Percentiles rank a stretch among this genome's conserved stretches.
phyloP scores from a whole-genome alignment of 257 asterid genomes.

The Hygrophila difformis region DNA sequence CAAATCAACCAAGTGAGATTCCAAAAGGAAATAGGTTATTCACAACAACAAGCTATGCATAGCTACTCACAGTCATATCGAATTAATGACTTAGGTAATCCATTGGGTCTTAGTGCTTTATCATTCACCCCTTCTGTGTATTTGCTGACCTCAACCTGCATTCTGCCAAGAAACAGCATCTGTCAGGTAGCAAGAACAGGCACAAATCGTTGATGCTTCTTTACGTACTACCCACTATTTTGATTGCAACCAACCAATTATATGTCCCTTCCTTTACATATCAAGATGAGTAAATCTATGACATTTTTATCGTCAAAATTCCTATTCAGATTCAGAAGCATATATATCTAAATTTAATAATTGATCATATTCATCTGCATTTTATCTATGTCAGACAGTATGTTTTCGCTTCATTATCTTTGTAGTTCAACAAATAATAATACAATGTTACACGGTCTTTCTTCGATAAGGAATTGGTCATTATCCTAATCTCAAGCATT shows the following conservation, averaged over 20 bases:
- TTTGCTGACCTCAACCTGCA: conserved; percentile 99
- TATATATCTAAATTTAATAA: too few species aligned
- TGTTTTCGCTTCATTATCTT: too few species aligned
- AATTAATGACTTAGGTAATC: conserved; percentile 82
- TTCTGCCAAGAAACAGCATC: conserved; percentile 39
- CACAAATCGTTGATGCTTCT: neutral
- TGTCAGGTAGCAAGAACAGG: conserved; percentile 4
- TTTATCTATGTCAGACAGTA: too few species aligned
- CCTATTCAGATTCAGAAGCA: too few species aligned
- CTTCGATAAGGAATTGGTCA: too few species aligned
- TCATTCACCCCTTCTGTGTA: conserved; percentile 88
- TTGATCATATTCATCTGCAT: too few species aligned
- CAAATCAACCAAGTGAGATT: conserved; percentile 17
- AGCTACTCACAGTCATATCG: conserved; percentile 73
- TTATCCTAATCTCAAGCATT: too few species aligned
- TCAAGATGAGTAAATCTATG: neutral
- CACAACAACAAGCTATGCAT: conserved; percentile 9
- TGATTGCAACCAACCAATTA: neutral
- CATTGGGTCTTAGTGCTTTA: conserved; percentile 83
- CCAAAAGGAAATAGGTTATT: conserved; percentile 11
- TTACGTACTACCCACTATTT: neutral
- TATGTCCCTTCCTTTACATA: neutral
- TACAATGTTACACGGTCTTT: too few species aligned
- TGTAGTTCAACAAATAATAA: too few species aligned
- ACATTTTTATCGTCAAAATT: too few species aligned